These are phyloP conservation scores for Colletotrichum trifolii DNA, from an alignment of 2,329 filamentous ascomycete genomes.

Conservation along the genomic window DNA sequence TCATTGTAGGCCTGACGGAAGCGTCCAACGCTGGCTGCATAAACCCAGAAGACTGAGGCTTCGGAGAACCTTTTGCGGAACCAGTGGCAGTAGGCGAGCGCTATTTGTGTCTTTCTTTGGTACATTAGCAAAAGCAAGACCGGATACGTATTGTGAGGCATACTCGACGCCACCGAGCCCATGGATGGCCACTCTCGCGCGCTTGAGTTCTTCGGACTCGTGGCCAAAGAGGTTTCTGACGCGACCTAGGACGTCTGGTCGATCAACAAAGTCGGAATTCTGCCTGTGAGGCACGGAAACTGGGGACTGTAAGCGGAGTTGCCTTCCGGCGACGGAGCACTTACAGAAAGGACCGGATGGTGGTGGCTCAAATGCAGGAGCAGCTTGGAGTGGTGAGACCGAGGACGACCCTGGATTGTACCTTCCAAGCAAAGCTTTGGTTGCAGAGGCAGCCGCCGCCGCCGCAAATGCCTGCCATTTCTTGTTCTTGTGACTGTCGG, in stretches of 20 bases:
- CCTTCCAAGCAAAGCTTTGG: too few relatives aligned
- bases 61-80: conserved; percentile 37
- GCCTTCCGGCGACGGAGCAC: not conserved
- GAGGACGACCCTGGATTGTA: too few relatives aligned
- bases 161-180: conserved; percentile 22
- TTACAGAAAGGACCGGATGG: not conserved
- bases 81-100: conserved; percentile 43
- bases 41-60: conserved; percentile 48
- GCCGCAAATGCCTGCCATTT: conserved; percentile 51
- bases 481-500: conserved; percentile 52
- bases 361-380: too few relatives aligned
- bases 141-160: fast-evolving
- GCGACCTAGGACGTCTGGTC: not conserved
- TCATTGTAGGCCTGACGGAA: conserved; percentile 43
- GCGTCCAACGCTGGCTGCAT: conserved; percentile 44
- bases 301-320: not conserved
- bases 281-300: conserved; percentile 2
- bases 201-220: not conserved
- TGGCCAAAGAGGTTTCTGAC: conserved; percentile 3
- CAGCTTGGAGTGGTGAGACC: too few relatives aligned
- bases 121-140: conserved; percentile 16
- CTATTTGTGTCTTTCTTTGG: conserved; percentile 48
- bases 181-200: not conserved
- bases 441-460: conserved; percentile 46
- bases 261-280: not conserved